A percentile compares a stretch with the other conserved stretches of the same genome.
These are phyloP conservation scores for Umbelopsis sp. DNA, from an alignment of 192 early-diverging fungal genomes.

Conservation along the genomic window DNA sequence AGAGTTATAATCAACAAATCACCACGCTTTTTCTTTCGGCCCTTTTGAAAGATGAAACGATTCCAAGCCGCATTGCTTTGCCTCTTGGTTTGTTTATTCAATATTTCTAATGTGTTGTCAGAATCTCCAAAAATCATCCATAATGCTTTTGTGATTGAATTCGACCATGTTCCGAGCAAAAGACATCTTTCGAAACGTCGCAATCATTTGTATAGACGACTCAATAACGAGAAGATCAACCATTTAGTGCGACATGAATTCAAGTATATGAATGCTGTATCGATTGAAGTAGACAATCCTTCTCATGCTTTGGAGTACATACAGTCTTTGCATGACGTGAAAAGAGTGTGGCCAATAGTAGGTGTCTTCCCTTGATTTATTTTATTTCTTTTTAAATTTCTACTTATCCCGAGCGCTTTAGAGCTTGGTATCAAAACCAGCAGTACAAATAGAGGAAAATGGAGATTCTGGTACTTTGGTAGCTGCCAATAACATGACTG, in stretches of 20 bases:
- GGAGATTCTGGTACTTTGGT: conserved; percentile 26
- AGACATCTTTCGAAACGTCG: conserved; percentile 21
- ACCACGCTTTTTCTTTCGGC: not conserved
- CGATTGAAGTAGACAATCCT: conserved; percentile 41
- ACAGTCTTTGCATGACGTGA: conserved; percentile 32
- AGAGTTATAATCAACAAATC: not conserved
- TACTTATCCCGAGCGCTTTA: not conserved
- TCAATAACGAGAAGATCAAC: conserved; percentile 28
- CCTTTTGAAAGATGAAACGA: not conserved
- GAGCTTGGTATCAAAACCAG: conserved; percentile 15
- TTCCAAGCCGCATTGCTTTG: conserved; percentile 5
- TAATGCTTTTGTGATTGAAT: conserved; percentile 36
- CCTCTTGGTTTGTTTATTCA: not conserved
- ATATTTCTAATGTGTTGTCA: not conserved
- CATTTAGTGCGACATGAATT: conserved; percentile 45
- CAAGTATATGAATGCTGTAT: conserved; percentile 48
- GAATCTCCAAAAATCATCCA: conserved; percentile 11
- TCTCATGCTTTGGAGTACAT: conserved; percentile 35
- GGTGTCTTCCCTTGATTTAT: not conserved
- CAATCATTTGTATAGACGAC: conserved; percentile 28
- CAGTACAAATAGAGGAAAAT: conserved; percentile 13
- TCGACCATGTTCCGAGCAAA: conserved; percentile 20
- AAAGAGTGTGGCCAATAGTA: conserved; percentile 52
- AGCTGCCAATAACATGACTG: conserved; percentile 46
- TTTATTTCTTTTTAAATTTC: not conserved